phyloP scores from a whole-genome alignment of 2,329 filamentous ascomycete genomes.

The Calonectria pteridis region DNA sequence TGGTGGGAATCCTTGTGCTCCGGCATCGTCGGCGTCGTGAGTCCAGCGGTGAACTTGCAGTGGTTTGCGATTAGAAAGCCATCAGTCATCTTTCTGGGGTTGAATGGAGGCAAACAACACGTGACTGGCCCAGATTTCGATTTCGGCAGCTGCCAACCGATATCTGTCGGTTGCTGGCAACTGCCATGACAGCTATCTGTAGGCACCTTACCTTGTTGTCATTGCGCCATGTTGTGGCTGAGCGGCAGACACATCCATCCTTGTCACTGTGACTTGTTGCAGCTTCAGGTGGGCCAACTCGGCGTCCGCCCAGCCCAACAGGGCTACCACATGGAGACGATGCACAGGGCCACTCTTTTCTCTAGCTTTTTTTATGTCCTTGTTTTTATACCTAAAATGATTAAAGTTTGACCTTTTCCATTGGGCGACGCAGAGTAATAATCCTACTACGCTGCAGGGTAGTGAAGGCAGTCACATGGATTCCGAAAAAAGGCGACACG shows the following conservation, averaged over 20 bases:
- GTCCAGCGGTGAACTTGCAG: not conserved
- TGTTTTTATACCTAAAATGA: not conserved
- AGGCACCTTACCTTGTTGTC: not conserved
- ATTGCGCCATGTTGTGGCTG: not conserved
- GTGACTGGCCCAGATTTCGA: not conserved
- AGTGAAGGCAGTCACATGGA: not conserved
- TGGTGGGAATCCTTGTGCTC: not conserved
- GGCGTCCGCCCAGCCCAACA: not conserved
- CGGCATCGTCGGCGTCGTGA: not conserved
- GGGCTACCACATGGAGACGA: not conserved
- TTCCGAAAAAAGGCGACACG: not conserved
- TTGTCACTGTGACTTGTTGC: not conserved
- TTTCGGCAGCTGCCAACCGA: not conserved
- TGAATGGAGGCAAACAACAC: not conserved
- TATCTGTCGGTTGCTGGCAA: not conserved
- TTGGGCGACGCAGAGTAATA: not conserved
- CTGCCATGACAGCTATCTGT: not conserved
- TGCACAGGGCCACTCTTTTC: not conserved
- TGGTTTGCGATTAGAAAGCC: not conserved
- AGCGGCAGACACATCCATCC: not conserved
- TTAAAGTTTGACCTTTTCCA: not conserved
- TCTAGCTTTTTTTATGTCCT: not conserved
- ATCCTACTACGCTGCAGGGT: not conserved
- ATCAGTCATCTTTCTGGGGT: not conserved
- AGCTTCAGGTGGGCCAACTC: not conserved